These are phyloP conservation scores for Coelastrella sp. DNA, from an alignment of 139 green algal genomes.

Conservation along the genomic window DNA sequence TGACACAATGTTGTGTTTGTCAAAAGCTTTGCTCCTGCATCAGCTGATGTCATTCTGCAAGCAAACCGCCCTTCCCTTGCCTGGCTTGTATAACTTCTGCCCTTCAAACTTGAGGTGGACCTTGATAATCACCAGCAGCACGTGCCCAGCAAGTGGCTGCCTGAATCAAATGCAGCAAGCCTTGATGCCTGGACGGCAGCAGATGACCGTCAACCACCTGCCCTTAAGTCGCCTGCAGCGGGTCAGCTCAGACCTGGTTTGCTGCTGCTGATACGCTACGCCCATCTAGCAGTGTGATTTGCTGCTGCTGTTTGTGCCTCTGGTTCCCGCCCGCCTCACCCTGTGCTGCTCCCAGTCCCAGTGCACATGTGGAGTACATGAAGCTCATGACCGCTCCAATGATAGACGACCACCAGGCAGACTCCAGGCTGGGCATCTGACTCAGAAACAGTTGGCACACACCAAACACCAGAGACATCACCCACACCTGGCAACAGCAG, in stretches of 20 bases:
- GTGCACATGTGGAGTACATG: slow-evolving; percentile 60
- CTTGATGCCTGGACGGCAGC: no score
- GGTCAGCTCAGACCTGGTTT: no score
- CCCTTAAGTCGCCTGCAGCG: no score
- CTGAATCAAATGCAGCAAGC: no score
- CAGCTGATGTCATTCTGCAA: no score
- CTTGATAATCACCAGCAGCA: no score
- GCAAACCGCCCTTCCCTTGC: neutral
- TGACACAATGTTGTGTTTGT: neutral
- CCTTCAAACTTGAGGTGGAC: no score
- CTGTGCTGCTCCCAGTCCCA: slow-evolving; percentile 37
- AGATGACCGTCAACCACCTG: no score
- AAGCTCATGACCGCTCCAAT: slow-evolving; percentile 69
- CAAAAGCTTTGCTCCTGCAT: neutral
- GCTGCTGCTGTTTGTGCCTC: no score
- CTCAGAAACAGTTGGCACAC: slow-evolving; percentile 63
- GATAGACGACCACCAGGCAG: slow-evolving; percentile 73
- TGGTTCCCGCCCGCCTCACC: neutral
- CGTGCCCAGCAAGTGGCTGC: no score
- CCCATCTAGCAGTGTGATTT: no score
- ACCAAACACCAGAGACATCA: slow-evolving; percentile 60
- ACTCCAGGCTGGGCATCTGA: slow-evolving; percentile 70
- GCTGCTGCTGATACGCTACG: no score
- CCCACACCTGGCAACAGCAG: slow-evolving; percentile 49
- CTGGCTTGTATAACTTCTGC: neutral